Evolutionary conservation across 345 rosid genomes (phyloP).

Genomic region (Bruguiera parviflora): DNA sequence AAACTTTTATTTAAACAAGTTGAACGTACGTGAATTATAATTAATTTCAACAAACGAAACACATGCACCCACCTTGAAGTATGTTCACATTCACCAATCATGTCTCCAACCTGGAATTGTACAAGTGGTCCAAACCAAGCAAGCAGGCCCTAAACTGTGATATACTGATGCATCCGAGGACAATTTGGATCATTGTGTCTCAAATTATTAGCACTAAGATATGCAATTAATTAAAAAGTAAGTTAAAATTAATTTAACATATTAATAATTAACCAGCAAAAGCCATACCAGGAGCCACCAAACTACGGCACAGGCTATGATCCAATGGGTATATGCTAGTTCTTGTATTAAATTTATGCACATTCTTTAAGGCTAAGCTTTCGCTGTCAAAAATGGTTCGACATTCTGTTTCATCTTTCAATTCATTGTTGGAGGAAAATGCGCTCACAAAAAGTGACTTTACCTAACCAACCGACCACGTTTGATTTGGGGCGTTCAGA

Average conservation of each 20-base stretch:
- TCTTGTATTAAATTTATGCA: no score
- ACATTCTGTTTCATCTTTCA: slow-evolving; percentile 23
- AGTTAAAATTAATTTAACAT: not conserved
- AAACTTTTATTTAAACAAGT: no score
- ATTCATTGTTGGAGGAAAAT: slow-evolving; percentile 21
- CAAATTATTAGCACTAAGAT: not conserved
- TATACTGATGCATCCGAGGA: not conserved
- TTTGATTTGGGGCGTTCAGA: not conserved
- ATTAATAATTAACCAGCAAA: not conserved
- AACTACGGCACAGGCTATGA: not conserved
- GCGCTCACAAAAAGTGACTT: slow-evolving; percentile 14
- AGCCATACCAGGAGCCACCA: not conserved
- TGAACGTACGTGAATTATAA: no score
- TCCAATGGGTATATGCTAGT: no score
- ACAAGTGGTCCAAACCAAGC: not conserved
- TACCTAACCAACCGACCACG: slow-evolving; percentile 36
- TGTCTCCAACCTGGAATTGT: slow-evolving; percentile 15
- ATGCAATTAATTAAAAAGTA: not conserved
- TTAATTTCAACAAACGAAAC: not conserved
- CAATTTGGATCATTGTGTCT: slow-evolving; percentile 13
- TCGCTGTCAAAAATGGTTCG: slow-evolving; percentile 20
- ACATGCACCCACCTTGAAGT: not conserved
- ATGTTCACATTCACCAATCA: not conserved
- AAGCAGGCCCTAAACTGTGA: not conserved
- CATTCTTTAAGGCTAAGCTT: slow-evolving; percentile 3